These are phyloP conservation scores for Leucaena leucocephala DNA, from an alignment of 306 rosid species.

Conservation along the genomic window DNA sequence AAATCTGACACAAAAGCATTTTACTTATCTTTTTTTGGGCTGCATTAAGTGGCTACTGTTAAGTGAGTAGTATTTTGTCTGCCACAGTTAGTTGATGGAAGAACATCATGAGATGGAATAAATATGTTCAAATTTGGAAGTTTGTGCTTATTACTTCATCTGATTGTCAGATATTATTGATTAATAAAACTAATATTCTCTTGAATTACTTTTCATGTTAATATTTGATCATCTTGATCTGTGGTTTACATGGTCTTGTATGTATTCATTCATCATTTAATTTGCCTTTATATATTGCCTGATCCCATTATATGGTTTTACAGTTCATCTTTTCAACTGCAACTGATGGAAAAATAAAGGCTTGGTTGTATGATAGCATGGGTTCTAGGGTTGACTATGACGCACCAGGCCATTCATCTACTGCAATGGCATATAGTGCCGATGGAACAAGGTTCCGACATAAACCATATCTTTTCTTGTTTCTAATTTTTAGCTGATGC, in stretches of 20 bases:
- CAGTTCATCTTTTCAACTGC: conserved; percentile 99
- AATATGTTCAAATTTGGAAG: conserved; percentile 23
- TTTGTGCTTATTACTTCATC: conserved; percentile 15
- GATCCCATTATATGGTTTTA: conserved; percentile 28
- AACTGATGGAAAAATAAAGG: conserved; percentile 98
- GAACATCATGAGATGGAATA: conserved; percentile 26
- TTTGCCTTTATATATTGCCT: conserved; percentile 18
- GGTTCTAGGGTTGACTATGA: conserved; percentile 99
- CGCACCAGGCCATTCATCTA: conserved; percentile 96
- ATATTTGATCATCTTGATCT: neutral
- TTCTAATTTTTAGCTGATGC: conserved; percentile 14
- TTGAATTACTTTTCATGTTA: neutral
- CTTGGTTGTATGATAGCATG: conserved; percentile 95
- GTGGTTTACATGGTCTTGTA: neutral
- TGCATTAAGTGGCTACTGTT: neutral
- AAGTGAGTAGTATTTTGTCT: neutral
- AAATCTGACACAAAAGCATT: neutral
- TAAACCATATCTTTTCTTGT: conserved; percentile 5
- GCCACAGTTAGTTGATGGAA: neutral
- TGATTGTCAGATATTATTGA: conserved; percentile 25
- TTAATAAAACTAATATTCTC: conserved; percentile 5
- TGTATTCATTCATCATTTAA: neutral
- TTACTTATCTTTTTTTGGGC: neutral
- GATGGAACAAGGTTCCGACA: conserved; percentile 84
- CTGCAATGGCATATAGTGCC: conserved; percentile 92